phyloP scores from a whole-genome alignment of 164 flowering plant species.

The Santalum album region DNA sequence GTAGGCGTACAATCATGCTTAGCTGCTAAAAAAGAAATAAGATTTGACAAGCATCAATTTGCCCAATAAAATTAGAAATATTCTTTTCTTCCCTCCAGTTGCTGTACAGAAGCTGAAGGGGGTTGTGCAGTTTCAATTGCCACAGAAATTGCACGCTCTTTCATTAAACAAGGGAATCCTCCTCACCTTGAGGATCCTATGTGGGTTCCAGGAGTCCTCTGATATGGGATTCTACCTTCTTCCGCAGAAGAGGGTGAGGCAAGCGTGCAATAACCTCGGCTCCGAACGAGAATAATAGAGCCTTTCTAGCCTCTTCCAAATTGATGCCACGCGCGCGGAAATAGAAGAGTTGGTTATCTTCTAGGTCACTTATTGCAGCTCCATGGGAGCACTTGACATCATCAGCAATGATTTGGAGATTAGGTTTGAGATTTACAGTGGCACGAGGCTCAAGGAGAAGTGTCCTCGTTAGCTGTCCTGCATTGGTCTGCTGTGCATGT shows the following conservation, averaged over 20 bases:
- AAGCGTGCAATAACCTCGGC: slow-evolving; percentile 63
- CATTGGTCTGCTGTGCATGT: slow-evolving; percentile 87
- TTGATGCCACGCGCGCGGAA: slow-evolving; percentile 76
- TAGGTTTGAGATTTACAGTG: slow-evolving; percentile 80
- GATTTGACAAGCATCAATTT: no score
- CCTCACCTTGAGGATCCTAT: neutral
- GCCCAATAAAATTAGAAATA: no score
- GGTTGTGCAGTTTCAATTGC: no score
- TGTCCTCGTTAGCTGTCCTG: slow-evolving; percentile 86
- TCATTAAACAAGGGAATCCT: neutral
- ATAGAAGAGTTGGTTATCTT: slow-evolving; percentile 81
- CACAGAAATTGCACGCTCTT: no score
- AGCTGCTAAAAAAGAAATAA: no score
- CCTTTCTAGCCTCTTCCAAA: slow-evolving; percentile 56
- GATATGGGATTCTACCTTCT: slow-evolving; percentile 44
- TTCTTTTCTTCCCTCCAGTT: no score
- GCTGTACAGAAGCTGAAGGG: no score
- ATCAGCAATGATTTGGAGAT: slow-evolving; percentile 87
- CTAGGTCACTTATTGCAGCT: slow-evolving; percentile 89
- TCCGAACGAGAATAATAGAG: slow-evolving; percentile 76
- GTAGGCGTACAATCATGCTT: no score
- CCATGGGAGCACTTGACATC: slow-evolving; percentile 96
- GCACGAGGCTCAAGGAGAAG: slow-evolving; percentile 83
- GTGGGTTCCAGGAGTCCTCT: slow-evolving; percentile 39
- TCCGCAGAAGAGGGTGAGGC: slow-evolving; percentile 33